phyloP scores from a whole-genome alignment of 1,284 basidiomycete genomes.

The Puccinia polysora region DNA sequence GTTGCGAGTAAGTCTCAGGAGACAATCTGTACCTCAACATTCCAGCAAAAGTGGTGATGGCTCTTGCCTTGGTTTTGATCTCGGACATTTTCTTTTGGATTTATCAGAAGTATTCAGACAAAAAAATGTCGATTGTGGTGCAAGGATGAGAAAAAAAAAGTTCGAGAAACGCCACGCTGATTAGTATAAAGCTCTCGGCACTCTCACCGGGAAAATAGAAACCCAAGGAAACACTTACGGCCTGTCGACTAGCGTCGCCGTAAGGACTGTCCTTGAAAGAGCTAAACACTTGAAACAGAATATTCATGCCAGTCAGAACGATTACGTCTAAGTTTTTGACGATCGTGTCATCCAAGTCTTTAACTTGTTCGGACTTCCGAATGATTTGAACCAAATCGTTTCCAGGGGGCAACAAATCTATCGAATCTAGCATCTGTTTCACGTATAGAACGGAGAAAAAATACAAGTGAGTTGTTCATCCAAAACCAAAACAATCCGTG shows the following conservation, averaged over 20 bases:
- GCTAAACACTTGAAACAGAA: conserved; percentile 72
- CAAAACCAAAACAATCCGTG: conserved; percentile 15
- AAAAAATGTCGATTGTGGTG: conserved; percentile 33
- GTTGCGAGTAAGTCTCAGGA: conserved; percentile 43
- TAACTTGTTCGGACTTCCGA: conserved; percentile 81
- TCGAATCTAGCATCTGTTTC: conserved; percentile 74
- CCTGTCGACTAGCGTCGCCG: conserved; percentile 67
- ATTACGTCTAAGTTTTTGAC: conserved; percentile 85
- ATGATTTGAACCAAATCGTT: conserved; percentile 81
- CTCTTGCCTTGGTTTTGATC: background rate
- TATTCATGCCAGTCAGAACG: conserved; percentile 89
- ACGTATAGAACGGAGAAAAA: too few species aligned
- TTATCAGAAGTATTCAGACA: background rate
- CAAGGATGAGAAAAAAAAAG: background rate
- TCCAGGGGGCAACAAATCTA: conserved; percentile 81
- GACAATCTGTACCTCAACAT: conserved; percentile 56
- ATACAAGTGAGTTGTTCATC: background rate
- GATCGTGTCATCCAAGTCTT: conserved; percentile 75
- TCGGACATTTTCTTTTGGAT: conserved; percentile 10
- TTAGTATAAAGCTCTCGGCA: too few species aligned
- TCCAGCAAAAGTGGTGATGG: conserved; percentile 76
- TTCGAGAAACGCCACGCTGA: too few species aligned
- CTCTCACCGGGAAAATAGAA: conserved; percentile 6
- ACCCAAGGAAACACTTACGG: conserved; percentile 58
- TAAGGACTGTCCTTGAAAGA: conserved; percentile 68